Evolutionary conservation across 805 yeast species (phyloP).

Genomic region (Metschnikowia matae): DNA sequence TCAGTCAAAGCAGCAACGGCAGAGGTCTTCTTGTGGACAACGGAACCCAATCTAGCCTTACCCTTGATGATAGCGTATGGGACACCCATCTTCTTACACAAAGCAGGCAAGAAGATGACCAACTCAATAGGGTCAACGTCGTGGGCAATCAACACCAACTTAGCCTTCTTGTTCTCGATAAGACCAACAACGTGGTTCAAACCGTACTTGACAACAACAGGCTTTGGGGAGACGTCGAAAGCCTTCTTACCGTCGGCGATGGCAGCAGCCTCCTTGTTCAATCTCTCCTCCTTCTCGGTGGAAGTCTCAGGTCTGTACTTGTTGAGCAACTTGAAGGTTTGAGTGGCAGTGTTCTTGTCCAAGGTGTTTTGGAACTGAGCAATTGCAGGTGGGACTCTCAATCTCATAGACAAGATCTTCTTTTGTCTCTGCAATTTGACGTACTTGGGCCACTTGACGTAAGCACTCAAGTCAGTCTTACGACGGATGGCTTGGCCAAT

Average conservation of each 20-base stretch:
- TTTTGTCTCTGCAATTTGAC: conserved; percentile 98
- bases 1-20: conserved; percentile 97
- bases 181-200: conserved; percentile 97
- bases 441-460: conserved; percentile 99
- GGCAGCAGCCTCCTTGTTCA: conserved; percentile 98
- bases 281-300: conserved; percentile 98
- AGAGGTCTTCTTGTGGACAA: conserved; percentile 96
- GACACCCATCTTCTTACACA: conserved; percentile 98
- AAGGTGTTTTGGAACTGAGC: conserved; percentile 94
- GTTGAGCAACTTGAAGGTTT: conserved; percentile 94
- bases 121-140: conserved; percentile 99
- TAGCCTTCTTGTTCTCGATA: conserved; percentile 97
- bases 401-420: conserved; percentile 91
- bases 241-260: conserved; percentile 97
- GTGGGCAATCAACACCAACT: conserved; percentile 94
- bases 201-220: conserved; percentile 96
- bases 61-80: conserved; percentile 99
- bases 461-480: conserved; percentile 94
- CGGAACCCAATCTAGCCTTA: conserved; percentile 96
- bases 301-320: conserved; percentile 98
- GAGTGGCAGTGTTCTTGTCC: conserved; percentile 99
- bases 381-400: conserved; percentile 98
- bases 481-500: conserved; percentile 95
- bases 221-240: conserved; percentile 95
- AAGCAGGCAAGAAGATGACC: conserved; percentile 96